These are phyloP conservation scores for Candolleomyces aberdarensis DNA, from an alignment of 768 basidiomycete species.

Conservation along the genomic window DNA sequence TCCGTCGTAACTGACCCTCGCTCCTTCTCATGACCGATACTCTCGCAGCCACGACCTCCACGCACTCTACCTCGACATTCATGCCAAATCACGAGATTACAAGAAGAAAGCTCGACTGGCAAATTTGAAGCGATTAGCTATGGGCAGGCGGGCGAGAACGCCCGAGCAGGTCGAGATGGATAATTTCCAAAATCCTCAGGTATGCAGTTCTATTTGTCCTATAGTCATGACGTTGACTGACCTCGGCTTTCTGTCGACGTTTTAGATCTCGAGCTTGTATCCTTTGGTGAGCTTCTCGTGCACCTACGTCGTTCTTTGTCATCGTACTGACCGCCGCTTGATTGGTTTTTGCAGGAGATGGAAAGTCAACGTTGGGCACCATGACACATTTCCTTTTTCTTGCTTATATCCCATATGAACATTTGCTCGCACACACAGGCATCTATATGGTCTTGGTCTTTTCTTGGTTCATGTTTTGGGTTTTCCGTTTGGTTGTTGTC, in stretches of 20 bases:
- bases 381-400: neutral
- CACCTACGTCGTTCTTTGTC: neutral
- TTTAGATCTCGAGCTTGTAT: constrained; percentile 10
- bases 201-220: constrained; percentile 10
- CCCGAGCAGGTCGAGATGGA: constrained; percentile 26
- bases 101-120: constrained; percentile 17
- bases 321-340: neutral
- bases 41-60: constrained; percentile 30
- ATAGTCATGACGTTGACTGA: neutral
- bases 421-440: too few species aligned
- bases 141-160: constrained; percentile 9
- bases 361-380: neutral
- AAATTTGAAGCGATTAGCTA: constrained; percentile 15
- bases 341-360: neutral
- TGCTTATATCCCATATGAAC: neutral
- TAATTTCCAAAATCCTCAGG: constrained; percentile 39
- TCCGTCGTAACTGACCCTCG: neutral
- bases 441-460: too few species aligned
- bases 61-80: constrained; percentile 24
- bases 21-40: neutral
- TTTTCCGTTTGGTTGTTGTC: too few species aligned
- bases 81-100: constrained; percentile 21
- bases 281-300: constrained; percentile 5
- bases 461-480: too few species aligned
- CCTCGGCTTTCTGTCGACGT: neutral